Conservation (phyloP, 371 early-diverging fungal species). For the Lichtheimia hyalospora region DNA sequence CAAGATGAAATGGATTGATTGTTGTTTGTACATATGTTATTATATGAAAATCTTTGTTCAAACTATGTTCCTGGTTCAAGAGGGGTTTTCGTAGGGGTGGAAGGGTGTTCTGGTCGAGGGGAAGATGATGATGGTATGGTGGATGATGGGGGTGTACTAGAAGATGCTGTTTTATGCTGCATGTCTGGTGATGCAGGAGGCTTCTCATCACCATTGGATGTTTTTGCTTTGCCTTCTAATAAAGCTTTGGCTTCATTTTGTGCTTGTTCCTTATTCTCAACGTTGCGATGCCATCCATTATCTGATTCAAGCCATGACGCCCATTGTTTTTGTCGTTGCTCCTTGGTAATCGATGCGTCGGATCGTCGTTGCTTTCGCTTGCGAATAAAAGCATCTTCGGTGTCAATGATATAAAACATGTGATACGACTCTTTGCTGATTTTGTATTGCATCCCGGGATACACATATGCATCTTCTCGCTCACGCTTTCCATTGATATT, state of each 20-base stretch:
- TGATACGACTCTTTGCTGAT: slow-evolving; percentile 47
- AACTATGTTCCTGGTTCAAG: too few species aligned
- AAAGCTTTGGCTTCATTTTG: slow-evolving; percentile 12
- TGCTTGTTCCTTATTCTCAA: slow-evolving; percentile 13
- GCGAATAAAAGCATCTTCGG: slow-evolving; percentile 44
- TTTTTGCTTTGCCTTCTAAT: not conserved
- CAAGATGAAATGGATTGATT: too few species aligned
- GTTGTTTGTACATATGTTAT: too few species aligned
- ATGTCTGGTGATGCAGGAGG: too few species aligned
- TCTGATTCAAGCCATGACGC: slow-evolving; percentile 17
- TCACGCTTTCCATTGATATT: slow-evolving; percentile 18
- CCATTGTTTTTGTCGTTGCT: slow-evolving; percentile 8
- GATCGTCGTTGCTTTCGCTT: slow-evolving; percentile 1
- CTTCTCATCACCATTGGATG: too few species aligned
- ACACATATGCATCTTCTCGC: slow-evolving; percentile 26
- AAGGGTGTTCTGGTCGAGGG: too few species aligned
- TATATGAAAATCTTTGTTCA: too few species aligned
- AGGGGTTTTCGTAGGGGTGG: too few species aligned
- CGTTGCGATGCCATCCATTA: slow-evolving; percentile 15
- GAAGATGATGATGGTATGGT: too few species aligned
- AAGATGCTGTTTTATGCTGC: too few species aligned
- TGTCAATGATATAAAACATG: slow-evolving; percentile 50
- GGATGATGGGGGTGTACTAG: too few species aligned
- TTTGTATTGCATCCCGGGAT: slow-evolving; percentile 45
- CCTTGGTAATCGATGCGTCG: not conserved